Percentiles rank a stretch among this genome's conserved stretches.
Conservation (phyloP, 495 filamentous ascomycete genomes). For the Penicillium coffeae region DNA sequence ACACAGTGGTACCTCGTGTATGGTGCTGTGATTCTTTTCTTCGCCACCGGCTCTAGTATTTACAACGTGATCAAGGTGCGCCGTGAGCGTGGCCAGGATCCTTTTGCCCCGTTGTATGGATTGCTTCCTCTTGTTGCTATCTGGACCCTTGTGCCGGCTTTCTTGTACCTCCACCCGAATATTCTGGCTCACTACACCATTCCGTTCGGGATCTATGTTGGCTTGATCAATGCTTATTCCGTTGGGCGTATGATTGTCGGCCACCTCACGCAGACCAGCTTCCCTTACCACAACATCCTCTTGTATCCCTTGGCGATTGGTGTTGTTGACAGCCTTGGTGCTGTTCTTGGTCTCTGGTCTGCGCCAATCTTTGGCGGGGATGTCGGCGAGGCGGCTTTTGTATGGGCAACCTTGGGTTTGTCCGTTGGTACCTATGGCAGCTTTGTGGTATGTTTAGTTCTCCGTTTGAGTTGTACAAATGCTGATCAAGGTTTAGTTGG, state of each 20-base stretch:
- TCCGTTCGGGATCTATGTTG: slow-evolving; percentile 81
- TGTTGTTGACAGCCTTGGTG: slow-evolving; percentile 73
- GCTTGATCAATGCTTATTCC: slow-evolving; percentile 85
- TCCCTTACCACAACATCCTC: slow-evolving; percentile 83
- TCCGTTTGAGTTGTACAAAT: background rate
- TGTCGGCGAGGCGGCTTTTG: slow-evolving; percentile 77
- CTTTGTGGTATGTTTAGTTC: slow-evolving; percentile 64
- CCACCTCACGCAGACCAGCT: slow-evolving; percentile 77
- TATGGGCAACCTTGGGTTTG: slow-evolving; percentile 77
- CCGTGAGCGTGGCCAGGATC: slow-evolving; percentile 64
- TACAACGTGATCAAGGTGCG: slow-evolving; percentile 79
- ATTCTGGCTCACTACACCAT: slow-evolving; percentile 79
- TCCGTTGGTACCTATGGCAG: slow-evolving; percentile 87
- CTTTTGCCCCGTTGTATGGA: slow-evolving; percentile 70
- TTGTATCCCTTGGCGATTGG: slow-evolving; percentile 64
- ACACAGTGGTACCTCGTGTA: slow-evolving; percentile 94
- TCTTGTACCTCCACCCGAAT: slow-evolving; percentile 77
- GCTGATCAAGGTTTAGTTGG: slow-evolving; percentile 46
- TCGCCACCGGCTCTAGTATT: slow-evolving; percentile 70
- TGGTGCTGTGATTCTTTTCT: slow-evolving; percentile 73
- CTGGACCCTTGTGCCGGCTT: slow-evolving; percentile 71
- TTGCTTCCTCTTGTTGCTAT: slow-evolving; percentile 71
- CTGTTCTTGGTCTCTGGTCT: slow-evolving; percentile 71
- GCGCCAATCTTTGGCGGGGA: slow-evolving; percentile 64
- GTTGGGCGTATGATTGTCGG: slow-evolving; percentile 94